Evolutionary conservation across 2,329 filamentous ascomycete species (phyloP).

Genomic region (Stagonosporopsis chrysanthemi): DNA sequence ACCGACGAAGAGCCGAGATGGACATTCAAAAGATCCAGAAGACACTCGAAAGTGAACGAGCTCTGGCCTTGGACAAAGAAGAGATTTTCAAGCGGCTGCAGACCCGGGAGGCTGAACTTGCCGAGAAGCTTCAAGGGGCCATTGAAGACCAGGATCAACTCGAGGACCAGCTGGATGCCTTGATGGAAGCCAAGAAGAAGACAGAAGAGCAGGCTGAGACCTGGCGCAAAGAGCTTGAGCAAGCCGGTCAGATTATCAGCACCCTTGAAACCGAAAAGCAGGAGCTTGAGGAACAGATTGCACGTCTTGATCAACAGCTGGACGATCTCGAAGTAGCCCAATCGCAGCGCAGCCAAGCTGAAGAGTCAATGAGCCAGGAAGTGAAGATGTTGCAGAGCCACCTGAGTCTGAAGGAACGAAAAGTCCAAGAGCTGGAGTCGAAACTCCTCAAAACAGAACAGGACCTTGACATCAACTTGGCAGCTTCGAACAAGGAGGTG

Average conservation of each 20-base stretch:
- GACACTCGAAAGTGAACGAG: slow-evolving; percentile 91
- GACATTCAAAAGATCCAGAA: slow-evolving; percentile 92
- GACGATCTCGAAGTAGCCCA: slow-evolving; percentile 73
- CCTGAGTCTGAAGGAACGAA: slow-evolving; percentile 85
- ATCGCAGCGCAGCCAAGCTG: slow-evolving; percentile 76
- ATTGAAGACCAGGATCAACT: slow-evolving; percentile 93
- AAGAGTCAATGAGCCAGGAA: slow-evolving; percentile 80
- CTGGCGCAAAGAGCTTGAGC: slow-evolving; percentile 83
- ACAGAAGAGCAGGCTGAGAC: slow-evolving; percentile 84
- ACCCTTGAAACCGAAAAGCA: slow-evolving; percentile 87
- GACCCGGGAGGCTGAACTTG: slow-evolving; percentile 86
- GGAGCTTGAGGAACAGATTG: slow-evolving; percentile 71
- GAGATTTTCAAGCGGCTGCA: slow-evolving; percentile 99
- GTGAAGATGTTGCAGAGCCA: slow-evolving; percentile 93
- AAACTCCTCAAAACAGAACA: slow-evolving; percentile 87
- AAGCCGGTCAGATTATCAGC: slow-evolving; percentile 86
- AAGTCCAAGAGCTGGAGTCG: slow-evolving; percentile 83
- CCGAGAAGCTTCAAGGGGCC: slow-evolving; percentile 89
- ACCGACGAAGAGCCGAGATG: slow-evolving; percentile 82
- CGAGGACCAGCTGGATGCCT: slow-evolving; percentile 89
- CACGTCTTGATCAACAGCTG: slow-evolving; percentile 74
- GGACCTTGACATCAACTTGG: slow-evolving; percentile 85
- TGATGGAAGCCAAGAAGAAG: slow-evolving; percentile 87
- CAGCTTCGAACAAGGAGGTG: slow-evolving; percentile 79
- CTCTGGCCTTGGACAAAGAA: slow-evolving; percentile 96